Conservation (phyloP, 768 basidiomycete genomes). For the Russula ochroleuca region DNA sequence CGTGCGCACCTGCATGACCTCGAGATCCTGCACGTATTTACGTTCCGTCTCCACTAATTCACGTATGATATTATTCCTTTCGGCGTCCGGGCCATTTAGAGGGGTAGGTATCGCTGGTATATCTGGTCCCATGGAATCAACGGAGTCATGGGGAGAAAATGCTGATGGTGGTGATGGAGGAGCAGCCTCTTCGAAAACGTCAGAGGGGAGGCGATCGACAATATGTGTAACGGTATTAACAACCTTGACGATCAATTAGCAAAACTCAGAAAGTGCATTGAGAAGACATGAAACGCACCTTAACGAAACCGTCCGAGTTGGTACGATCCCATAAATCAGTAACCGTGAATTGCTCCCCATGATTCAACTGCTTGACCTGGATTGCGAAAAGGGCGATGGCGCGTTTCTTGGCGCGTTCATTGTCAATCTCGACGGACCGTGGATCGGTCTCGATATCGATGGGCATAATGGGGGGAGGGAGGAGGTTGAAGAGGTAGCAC, state of each 20-base stretch:
- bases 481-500: conserved; percentile 93
- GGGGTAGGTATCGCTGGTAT: conserved; percentile 39
- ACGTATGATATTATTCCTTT: conserved; percentile 71
- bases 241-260: conserved; percentile 48
- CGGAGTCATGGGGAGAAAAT: conserved; percentile 53
- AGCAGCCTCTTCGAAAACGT: conserved; percentile 60
- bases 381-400: conserved; percentile 91
- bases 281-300: conserved; percentile 49
- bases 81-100: conserved; percentile 57
- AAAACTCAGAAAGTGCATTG: not conserved
- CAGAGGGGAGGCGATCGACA: conserved; percentile 67
- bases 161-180: conserved; percentile 49
- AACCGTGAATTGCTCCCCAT: conserved; percentile 82
- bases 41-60: conserved; percentile 95
- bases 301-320: conserved; percentile 91
- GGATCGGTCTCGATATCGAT: conserved; percentile 61
- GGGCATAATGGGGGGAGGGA: conserved; percentile 47
- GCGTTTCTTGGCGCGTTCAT: conserved; percentile 84
- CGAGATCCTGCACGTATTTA: conserved; percentile 94
- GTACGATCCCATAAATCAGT: conserved; percentile 88
- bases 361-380: conserved; percentile 68
- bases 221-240: conserved; percentile 84
- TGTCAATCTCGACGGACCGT: conserved; percentile 57
- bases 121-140: conserved; percentile 53
- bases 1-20: conserved; percentile 83